Percentiles rank a stretch among this genome's conserved stretches.
These are phyloP conservation scores for Hamigera avellanea DNA, from an alignment of 495 filamentous ascomycete genomes.

Conservation along the genomic window DNA sequence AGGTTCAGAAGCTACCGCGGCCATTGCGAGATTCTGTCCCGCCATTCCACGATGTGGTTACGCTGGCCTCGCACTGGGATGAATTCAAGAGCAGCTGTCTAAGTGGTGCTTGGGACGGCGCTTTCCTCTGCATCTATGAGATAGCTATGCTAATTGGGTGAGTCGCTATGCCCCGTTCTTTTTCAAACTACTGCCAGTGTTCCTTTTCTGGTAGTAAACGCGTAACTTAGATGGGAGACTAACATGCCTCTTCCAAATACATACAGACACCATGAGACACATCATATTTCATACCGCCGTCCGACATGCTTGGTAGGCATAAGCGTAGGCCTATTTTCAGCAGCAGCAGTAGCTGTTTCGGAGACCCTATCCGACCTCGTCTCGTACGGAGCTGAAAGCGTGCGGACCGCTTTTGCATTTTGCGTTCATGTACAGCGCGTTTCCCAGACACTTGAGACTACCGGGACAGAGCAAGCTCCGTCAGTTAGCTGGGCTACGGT, in stretches of 20 bases:
- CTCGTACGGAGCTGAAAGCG: conserved; percentile 11
- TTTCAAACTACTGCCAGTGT: too few relatives aligned
- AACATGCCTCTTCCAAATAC: too few relatives aligned
- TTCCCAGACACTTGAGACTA: conserved; percentile 16
- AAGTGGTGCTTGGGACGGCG: too few relatives aligned
- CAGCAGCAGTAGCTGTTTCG: conserved; percentile 19
- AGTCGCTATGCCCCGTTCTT: conserved; percentile 1
- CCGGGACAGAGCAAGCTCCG: background rate
- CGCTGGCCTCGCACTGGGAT: too few relatives aligned
- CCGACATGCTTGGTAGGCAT: conserved; percentile 8
- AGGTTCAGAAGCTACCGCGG: conserved; percentile 15
- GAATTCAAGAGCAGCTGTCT: too few relatives aligned
- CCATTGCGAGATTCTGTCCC: too few relatives aligned
- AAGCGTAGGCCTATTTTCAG: conserved; percentile 21
- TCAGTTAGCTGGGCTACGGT: conserved; percentile 27
- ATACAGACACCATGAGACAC: too few relatives aligned
- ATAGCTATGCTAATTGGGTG: conserved; percentile 29
- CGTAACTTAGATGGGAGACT: too few relatives aligned
- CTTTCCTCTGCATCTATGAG: too few relatives aligned
- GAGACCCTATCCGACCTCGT: conserved; percentile 14
- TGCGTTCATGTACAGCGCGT: conserved; percentile 19
- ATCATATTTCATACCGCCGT: background rate
- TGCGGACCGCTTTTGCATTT: conserved; percentile 23
- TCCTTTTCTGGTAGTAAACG: too few relatives aligned
- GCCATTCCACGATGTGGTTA: too few relatives aligned